Base-by-base conservation (phyloP, 2,329 filamentous ascomycete species). In the Didymella pomorum region DNA sequence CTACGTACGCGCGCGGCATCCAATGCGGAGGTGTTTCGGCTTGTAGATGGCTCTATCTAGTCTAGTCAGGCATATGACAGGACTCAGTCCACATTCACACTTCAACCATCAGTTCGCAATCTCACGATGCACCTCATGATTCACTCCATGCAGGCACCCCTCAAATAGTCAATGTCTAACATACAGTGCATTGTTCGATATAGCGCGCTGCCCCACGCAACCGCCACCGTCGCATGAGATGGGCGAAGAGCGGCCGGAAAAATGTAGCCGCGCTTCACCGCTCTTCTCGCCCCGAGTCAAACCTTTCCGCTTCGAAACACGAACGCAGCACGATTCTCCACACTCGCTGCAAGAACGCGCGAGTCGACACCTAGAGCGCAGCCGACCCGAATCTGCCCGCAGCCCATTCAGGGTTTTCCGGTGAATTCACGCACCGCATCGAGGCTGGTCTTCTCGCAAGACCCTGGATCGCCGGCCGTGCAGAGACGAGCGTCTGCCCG, bases 81-180 rank as follows among this genome's bases (percentile, higher is more conserved):
- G 56, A 58, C 50, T 54, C 41, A 46, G 56, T 58, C 56, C 56
- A 58, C 56, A 54, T 58, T 51, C 25, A 58, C 56, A 58, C 33
- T 58, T 58, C 45, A 58, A 46, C 33, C 33, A 53, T 46, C 51
- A 42, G 18, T 49, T 49, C 31, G 44, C 50, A 53, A 58, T 53
- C 45, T 50, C 39, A 48, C 49, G 50, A 48, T 53, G 49, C 56
- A 58, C 14, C 45, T 53, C 49, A 49, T 58, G 56, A 58, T 53
- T 58, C 56, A 53, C 39, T 23, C 33, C n/a, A n/a, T 53, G 50
- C 56, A 58, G 45, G 28, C 16, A 31, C 44, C 56, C 50, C 56
- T 53, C 49, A 39, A 49, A 28, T 49, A 28, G 45, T 50, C 56
- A 53, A 50, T 20, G 45, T 49, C 50, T 50, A 58, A 58, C 56